Evolutionary conservation across 1,139 yeast genomes (phyloP).

Genomic region (Debaryomycetaceae sp.): DNA sequence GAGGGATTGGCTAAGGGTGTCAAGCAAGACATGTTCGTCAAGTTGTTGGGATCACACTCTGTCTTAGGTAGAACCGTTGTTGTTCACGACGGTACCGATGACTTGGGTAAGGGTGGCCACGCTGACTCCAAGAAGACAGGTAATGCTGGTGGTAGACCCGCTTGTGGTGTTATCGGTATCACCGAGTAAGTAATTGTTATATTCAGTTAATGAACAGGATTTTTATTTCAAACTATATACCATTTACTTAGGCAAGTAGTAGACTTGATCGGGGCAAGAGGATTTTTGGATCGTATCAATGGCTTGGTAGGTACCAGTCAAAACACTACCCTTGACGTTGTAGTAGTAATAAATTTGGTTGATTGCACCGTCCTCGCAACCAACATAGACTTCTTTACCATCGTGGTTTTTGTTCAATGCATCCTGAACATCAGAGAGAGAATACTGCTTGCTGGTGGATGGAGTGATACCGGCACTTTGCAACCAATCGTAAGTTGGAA

Average conservation of each 20-base stretch:
- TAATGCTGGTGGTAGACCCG: conserved; percentile 98
- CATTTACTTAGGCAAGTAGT: conserved; percentile 1
- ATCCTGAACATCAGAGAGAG: conserved; percentile 24
- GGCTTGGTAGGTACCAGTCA: conserved; percentile 33
- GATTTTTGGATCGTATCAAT: conserved; percentile 21
- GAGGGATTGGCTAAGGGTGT: conserved; percentile 88
- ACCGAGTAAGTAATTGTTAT: conserved; percentile 28
- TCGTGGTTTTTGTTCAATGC: conserved; percentile 29
- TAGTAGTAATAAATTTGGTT: conserved; percentile 41
- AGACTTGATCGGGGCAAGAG: conserved; percentile 1
- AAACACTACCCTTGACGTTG: conserved; percentile 32
- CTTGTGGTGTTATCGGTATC: conserved; percentile 97
- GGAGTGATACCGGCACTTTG: conserved; percentile 34
- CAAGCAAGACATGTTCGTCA: conserved; percentile 70
- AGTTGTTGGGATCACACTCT: conserved; percentile 81
- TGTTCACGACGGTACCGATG: conserved; percentile 92
- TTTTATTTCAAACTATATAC: not conserved
- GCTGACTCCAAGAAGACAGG: conserved; percentile 96
- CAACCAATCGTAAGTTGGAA: conserved; percentile 35
- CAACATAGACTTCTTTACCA: conserved; percentile 32
- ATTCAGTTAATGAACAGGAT: conserved; percentile 1
- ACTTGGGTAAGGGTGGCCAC: conserved; percentile 94
- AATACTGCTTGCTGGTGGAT: conserved; percentile 25
- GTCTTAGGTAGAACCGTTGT: conserved; percentile 95
- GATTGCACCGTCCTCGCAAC: conserved; percentile 32